Conservation (phyloP, 306 rosid genomes). For the Cicer yamashitae region DNA sequence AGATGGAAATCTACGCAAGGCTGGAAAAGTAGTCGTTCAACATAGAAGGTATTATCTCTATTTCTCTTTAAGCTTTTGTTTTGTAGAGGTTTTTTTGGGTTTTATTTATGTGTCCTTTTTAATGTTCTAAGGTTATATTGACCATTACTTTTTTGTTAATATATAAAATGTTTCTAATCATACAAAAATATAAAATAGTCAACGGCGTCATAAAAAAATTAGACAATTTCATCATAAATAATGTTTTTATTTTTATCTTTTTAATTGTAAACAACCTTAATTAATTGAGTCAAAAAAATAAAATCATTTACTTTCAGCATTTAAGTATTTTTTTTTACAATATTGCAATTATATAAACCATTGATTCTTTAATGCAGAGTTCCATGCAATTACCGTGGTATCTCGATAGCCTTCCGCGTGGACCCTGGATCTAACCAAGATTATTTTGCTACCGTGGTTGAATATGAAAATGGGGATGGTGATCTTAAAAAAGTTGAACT, state of each 20-base stretch:
- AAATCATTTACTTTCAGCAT: background rate
- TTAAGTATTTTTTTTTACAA: background rate
- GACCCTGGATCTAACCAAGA: conserved; percentile 63
- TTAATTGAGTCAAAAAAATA: too few species aligned
- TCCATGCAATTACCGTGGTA: conserved; percentile 57
- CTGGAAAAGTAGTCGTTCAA: conserved; percentile 60
- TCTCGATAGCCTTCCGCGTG: conserved; percentile 53
- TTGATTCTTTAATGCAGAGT: conserved; percentile 46
- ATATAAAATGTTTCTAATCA: too few species aligned
- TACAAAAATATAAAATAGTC: too few species aligned
- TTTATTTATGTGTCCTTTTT: background rate
- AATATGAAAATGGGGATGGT: conserved; percentile 61
- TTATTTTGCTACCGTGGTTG: conserved; percentile 60
- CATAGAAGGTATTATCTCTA: conserved; percentile 52
- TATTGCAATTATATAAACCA: background rate
- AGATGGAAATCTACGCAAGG: conserved; percentile 54
- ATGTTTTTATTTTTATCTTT: background rate
- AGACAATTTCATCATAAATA: too few species aligned
- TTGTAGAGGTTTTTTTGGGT: background rate
- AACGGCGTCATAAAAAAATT: too few species aligned
- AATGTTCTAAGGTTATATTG: background rate
- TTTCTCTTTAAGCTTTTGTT: background rate
- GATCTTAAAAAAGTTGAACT: conserved; percentile 47
- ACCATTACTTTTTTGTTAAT: too few species aligned
- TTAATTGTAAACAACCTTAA: background rate